A percentile compares a stretch with the other conserved stretches of the same genome.
These are phyloP conservation scores for Globomyces sp. DNA, from an alignment of 371 early-diverging fungal species.

Conservation along the genomic window DNA sequence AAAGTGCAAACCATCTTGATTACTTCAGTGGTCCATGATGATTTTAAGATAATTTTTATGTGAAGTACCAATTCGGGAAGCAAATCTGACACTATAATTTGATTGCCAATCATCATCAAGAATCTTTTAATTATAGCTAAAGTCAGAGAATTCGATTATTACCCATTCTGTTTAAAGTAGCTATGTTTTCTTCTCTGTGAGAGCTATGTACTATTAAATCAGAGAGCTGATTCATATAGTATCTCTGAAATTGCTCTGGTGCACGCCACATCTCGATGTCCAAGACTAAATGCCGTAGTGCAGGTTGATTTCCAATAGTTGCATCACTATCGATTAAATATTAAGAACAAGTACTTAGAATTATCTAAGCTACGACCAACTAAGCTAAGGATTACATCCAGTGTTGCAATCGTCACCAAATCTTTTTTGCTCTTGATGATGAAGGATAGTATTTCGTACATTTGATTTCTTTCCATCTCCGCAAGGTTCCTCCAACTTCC, in stretches of 20 bases:
- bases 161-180: constrained; percentile 55
- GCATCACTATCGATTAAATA: constrained; percentile 35
- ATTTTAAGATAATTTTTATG: constrained; percentile 56
- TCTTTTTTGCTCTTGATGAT: constrained; percentile 64
- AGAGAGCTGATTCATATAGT: constrained; percentile 63
- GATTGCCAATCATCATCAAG: constrained; percentile 48
- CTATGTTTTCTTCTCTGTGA: constrained; percentile 56
- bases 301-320: constrained; percentile 64
- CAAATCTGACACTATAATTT: constrained; percentile 58
- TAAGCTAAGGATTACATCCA: constrained; percentile 63
- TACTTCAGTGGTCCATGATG: constrained; percentile 64
- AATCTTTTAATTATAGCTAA: constrained; percentile 27
- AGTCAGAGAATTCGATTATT: no score
- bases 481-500: constrained; percentile 71
- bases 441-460: constrained; percentile 70
- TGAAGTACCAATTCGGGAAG: constrained; percentile 56
- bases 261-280: constrained; percentile 76
- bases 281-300: constrained; percentile 63
- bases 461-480: constrained; percentile 71
- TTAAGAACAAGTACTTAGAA: constrained; percentile 25
- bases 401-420: constrained; percentile 55
- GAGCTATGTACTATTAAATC: constrained; percentile 62
- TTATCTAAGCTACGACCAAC: constrained; percentile 52
- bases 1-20: constrained; percentile 66
- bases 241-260: constrained; percentile 56